Evolutionary conservation across 1,284 basidiomycete species (phyloP).

Genomic region (Polyporus tsugae): DNA sequence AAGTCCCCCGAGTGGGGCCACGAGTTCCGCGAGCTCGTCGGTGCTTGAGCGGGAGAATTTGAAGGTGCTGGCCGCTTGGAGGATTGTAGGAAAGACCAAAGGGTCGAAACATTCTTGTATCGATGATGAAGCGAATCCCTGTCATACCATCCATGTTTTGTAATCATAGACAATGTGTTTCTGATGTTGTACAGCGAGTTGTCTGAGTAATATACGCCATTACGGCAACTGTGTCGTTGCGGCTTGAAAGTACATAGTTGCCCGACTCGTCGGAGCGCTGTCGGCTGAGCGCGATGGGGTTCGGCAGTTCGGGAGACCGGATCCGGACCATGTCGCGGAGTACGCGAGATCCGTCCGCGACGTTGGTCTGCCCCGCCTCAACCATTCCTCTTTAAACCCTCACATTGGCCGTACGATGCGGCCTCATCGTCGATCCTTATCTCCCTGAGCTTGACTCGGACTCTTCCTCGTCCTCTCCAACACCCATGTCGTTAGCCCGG

Average conservation of each 20-base stretch:
- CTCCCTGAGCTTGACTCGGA: not conserved
- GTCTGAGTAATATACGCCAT: not conserved
- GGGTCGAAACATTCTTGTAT: not conserved
- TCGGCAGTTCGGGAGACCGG: conserved; percentile 2
- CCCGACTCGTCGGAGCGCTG: not conserved
- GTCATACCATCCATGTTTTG: conserved; percentile 11
- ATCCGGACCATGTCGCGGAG: conserved; percentile 1
- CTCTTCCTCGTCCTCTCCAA: not conserved
- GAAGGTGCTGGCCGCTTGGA: not conserved
- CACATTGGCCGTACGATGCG: not conserved
- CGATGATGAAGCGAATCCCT: conserved; percentile 10
- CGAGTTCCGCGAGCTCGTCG: conserved; percentile 72
- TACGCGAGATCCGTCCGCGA: conserved; percentile 10
- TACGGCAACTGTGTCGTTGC: not conserved
- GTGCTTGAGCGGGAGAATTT: conserved; percentile 31
- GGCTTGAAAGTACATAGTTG: not conserved
- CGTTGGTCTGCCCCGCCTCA: not conserved
- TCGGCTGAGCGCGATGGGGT: not conserved
- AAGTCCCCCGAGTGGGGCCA: conserved; percentile 67
- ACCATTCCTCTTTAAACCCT: conserved; percentile 6
- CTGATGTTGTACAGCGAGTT: not conserved
- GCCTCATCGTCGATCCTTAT: not conserved
- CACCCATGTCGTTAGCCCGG: conserved; percentile 8
- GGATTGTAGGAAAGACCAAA: not conserved
- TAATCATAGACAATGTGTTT: conserved; percentile 6